Evolutionary conservation across 257 asterid species (phyloP), one percentile per base, ranked within the genome.

Genomic region (Paulownia fortunei): DNA sequence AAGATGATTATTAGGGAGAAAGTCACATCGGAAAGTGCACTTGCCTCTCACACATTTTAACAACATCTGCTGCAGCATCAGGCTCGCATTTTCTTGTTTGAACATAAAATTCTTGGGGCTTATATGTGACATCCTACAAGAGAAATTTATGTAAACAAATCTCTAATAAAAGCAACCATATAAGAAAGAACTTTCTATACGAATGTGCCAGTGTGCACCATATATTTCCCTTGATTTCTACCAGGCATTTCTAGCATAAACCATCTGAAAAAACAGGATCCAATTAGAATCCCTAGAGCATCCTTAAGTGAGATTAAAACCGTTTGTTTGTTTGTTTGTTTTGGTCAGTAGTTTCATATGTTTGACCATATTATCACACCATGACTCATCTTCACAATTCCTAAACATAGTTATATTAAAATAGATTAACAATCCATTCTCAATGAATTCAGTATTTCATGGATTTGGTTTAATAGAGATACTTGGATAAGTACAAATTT

Each of bases 41-140:
- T 89, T 83, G 86, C 98, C 98, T 96, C 88, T 90, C 98, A 81
- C 97, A 96, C 9, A 84, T 84, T 85, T 86, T 72, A 80, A 96
- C 98, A 34, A 94, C 82, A 74, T 90, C 74, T 69, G 89, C 87
- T 58, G 89, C 98, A 75, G 97, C 98, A 85, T 93, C 93, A 42
- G 83, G 87, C 85, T 84, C 87, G 21, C 98, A 96, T 87, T 96
- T 96, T 56, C 99, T 89, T 19, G 99, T 93, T 80, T 86, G 80
- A 79, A 96, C 95, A 79, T 87, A 87, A 67, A 87, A 85, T 72
- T 93, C 99, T 73, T 89, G 94, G 34, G 99, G 99, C 86, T 85
- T 96, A 82, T 96, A 96, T 70, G 97, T 96, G 55, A 89, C 97
- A 84, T 93, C 99, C 98, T 96, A 49, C 34, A 69, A 63, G 5